Percentiles rank a stretch among this genome's conserved stretches.
phyloP scores from a whole-genome alignment of 1,139 yeast species.

The Candida glucosophila region DNA sequence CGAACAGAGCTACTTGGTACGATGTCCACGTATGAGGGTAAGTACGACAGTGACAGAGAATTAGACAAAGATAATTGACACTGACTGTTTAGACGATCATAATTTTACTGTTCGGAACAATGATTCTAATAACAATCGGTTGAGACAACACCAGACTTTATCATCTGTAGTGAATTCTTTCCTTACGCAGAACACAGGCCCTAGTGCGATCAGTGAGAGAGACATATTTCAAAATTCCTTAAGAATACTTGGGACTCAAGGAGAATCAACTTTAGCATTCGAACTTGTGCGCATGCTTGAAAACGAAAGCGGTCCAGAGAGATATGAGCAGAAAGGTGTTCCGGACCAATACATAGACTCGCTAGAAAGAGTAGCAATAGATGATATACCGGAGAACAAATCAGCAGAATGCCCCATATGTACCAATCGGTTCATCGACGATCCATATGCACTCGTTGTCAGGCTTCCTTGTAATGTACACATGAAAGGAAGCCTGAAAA shows the following conservation, averaged over 20 bases:
- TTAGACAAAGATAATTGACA: not conserved
- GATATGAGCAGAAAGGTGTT: constrained; percentile 40
- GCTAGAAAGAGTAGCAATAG: constrained; percentile 58
- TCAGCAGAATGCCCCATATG: constrained; percentile 73
- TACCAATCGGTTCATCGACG: constrained; percentile 62
- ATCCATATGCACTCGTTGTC: constrained; percentile 73
- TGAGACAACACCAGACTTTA: constrained; percentile 28
- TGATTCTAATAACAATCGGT: constrained; percentile 1
- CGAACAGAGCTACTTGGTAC: no score
- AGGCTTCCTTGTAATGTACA: constrained; percentile 60
- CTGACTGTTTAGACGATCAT: constrained; percentile 25
- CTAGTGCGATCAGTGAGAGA: constrained; percentile 6
- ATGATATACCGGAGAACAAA: constrained; percentile 43
- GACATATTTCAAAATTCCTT: constrained; percentile 25
- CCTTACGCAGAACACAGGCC: constrained; percentile 12
- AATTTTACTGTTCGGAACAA: constrained; percentile 11
- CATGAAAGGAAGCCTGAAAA: constrained; percentile 8
- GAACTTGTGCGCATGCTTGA: constrained; percentile 20
- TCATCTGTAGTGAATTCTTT: constrained; percentile 28
- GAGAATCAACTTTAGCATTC: constrained; percentile 23
- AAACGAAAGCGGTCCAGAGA: constrained; percentile 6
- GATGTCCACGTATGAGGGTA: constrained; percentile 40
- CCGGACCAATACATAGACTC: constrained; percentile 64
- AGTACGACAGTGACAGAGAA: constrained; percentile 7
- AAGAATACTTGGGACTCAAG: constrained; percentile 20